Base-by-base conservation (phyloP, 345 rosid genomes). In the Eucalyptus globulus region DNA sequence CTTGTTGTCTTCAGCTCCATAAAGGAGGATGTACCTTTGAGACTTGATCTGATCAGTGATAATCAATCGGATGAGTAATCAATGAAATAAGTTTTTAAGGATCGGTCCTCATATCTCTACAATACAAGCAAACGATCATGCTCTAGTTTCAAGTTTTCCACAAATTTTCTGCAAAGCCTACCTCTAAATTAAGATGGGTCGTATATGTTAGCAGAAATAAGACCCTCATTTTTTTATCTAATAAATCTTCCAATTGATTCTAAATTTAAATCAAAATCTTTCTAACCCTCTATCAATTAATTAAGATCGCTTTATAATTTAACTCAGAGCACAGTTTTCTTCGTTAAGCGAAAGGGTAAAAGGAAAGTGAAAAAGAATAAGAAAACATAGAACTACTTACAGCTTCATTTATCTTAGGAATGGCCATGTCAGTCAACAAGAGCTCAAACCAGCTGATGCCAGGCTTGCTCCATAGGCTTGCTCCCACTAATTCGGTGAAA, bases 1-100 rank as follows among this genome's bases (percentile, higher is more conserved):
- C 87, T 51, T 76, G 21, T n/a, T 53, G 72, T 88, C 91, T 45
- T 89, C 91, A 6, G 91, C 89, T 89, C 91, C 92, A 13, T 87
- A 89, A 5, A 89, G 51, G 87, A 14, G 17, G 17, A 15, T 50
- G 53, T 50, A 50, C 53, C 6, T 50, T 6, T 6, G 53, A 50
- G 53, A 87, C 44, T 87, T 6, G 44, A 87, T 67, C 80, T 31
- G 80, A 67, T 67, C 80, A 67, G 4, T 67, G 43, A 67, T 65
- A 24, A 4, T 11, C 65, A 58, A 58, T 58, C 65, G 65, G 65
- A 26, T 11, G 3, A 24, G 65, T 58, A 5, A 58, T 58, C 65
- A 6, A 26, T 58, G 13, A 58, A 58, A 24, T 9, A 58, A 11
- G 65, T 58, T 58, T 29, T 8, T 58, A 6, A 3, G 65, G 65